Percentiles rank a stretch among this genome's conserved stretches.
These are phyloP conservation scores for Hyaloscypha variabilis DNA, from an alignment of 495 filamentous ascomycete species.

Conservation along the genomic window DNA sequence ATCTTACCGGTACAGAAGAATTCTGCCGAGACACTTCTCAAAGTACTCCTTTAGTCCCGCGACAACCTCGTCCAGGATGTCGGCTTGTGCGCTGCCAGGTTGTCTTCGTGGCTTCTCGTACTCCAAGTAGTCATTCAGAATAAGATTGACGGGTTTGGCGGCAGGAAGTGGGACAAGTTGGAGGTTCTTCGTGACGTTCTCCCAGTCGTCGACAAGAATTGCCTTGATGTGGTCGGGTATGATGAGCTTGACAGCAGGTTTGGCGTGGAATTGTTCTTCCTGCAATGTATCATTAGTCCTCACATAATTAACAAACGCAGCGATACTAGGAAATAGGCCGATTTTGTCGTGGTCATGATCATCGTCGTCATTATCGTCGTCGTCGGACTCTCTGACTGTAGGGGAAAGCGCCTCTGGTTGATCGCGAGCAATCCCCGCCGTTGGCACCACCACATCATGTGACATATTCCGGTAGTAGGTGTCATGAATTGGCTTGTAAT, in stretches of 20 bases:
- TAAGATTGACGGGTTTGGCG: conserved; percentile 69
- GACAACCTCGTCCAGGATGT: conserved; percentile 87
- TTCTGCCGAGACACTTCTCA: conserved; percentile 79
- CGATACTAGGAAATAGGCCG: neutral
- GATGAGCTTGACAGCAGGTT: conserved; percentile 79
- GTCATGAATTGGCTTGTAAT: neutral
- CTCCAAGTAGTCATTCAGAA: conserved; percentile 76
- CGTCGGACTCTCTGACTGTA: conserved; percentile 8
- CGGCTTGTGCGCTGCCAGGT: conserved; percentile 65
- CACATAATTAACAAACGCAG: neutral
- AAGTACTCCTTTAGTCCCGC: conserved; percentile 89
- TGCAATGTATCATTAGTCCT: conserved; percentile 39
- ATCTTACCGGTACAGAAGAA: conserved; percentile 78
- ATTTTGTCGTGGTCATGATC: no score
- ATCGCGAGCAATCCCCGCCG: conserved; percentile 35
- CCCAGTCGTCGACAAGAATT: conserved; percentile 96
- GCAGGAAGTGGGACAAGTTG: conserved; percentile 83
- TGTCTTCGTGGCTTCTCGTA: conserved; percentile 69
- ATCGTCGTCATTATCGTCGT: no score
- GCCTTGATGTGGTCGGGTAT: conserved; percentile 87
- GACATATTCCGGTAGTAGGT: conserved; percentile 32
- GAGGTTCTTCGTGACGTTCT: conserved; percentile 93
- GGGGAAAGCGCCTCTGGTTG: neutral
- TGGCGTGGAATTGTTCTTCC: conserved; percentile 82
- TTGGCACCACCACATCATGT: conserved; percentile 22